Evolutionary conservation across 2,329 filamentous ascomycete genomes (phyloP).

Genomic region (Botrytis byssoidea): DNA sequence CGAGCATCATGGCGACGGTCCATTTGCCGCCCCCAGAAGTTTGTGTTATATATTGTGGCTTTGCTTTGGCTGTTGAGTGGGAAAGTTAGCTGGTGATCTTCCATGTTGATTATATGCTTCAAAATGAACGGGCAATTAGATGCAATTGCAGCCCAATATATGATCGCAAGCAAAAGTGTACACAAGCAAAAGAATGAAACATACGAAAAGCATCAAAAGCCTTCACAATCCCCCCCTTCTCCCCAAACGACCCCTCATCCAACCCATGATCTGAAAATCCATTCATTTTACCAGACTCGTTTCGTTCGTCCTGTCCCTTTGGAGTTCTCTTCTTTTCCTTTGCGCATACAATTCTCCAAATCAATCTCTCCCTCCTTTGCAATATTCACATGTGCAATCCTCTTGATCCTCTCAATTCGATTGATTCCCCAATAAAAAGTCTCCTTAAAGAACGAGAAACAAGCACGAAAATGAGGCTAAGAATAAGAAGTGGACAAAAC

Average conservation of each 20-base stretch:
- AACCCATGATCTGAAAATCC: slow-evolving; percentile 69
- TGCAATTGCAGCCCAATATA: neutral
- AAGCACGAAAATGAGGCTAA: neutral
- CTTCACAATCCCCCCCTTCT: slow-evolving; percentile 68
- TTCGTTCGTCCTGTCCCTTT: neutral
- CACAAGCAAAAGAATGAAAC: slow-evolving; percentile 40
- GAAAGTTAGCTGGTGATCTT: neutral
- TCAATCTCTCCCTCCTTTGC: neutral
- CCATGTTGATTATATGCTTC: neutral
- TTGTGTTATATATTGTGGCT: slow-evolving; percentile 83
- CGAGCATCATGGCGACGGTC: slow-evolving; percentile 76
- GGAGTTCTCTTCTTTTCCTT: neutral
- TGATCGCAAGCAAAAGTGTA: neutral
- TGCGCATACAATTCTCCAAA: neutral
- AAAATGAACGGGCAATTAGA: neutral
- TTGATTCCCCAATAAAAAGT: neutral
- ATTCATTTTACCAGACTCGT: slow-evolving; percentile 56
- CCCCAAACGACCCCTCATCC: slow-evolving; percentile 77
- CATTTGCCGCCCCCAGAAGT: slow-evolving; percentile 89
- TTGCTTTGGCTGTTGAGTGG: slow-evolving; percentile 76
- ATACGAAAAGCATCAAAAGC: slow-evolving; percentile 97
- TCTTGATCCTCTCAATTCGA: neutral
- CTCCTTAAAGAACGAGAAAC: slow-evolving; percentile 1
- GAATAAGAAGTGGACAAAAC: neutral
- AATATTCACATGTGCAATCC: neutral